Evolutionary conservation across 129 eudicot genomes (phyloP).

Genomic region (Deinandra increscens): DNA sequence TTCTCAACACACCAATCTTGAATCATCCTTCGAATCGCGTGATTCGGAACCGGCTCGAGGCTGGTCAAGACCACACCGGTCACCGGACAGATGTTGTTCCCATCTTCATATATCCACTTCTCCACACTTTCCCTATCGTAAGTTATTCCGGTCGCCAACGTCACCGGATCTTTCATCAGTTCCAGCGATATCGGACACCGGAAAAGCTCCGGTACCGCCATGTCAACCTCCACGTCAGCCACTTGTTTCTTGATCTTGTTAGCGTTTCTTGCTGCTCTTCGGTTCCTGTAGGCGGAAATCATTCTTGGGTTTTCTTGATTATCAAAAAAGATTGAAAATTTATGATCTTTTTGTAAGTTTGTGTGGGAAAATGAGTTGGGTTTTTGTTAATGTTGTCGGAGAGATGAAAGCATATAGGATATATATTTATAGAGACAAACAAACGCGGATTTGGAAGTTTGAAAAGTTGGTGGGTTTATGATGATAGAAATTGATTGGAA

Average conservation of each 20-base stretch:
- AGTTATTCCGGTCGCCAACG: slow-evolving; percentile 56
- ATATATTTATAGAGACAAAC: slow-evolving; percentile 21
- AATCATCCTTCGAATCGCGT: slow-evolving; percentile 48
- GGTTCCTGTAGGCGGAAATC: slow-evolving; percentile 50
- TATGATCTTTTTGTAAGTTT: background rate
- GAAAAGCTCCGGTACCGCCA: slow-evolving; percentile 45
- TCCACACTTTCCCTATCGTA: slow-evolving; percentile 56
- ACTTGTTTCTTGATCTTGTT: slow-evolving; percentile 37
- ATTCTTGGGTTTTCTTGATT: slow-evolving; percentile 7
- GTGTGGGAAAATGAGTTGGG: background rate
- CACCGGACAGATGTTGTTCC: slow-evolving; percentile 52
- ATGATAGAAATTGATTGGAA: slow-evolving; percentile 10
- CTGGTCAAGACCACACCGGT: slow-evolving; percentile 35
- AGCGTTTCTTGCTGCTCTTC: slow-evolving; percentile 36
- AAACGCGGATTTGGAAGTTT: slow-evolving; percentile 40
- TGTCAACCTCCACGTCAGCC: slow-evolving; percentile 27
- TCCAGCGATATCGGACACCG: slow-evolving; percentile 62
- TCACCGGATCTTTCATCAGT: slow-evolving; percentile 69
- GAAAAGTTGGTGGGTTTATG: slow-evolving; percentile 34
- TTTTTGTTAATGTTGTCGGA: slow-evolving; percentile 1
- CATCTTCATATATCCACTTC: slow-evolving; percentile 55
- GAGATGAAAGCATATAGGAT: slow-evolving; percentile 8
- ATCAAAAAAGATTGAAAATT: background rate
- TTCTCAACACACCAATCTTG: slow-evolving; percentile 71
- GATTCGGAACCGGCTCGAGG: slow-evolving; percentile 55